Percentiles rank a stretch among this genome's conserved stretches.
phyloP scores from a whole-genome alignment of 345 rosid genomes.

The Dipteronia sinensis region DNA sequence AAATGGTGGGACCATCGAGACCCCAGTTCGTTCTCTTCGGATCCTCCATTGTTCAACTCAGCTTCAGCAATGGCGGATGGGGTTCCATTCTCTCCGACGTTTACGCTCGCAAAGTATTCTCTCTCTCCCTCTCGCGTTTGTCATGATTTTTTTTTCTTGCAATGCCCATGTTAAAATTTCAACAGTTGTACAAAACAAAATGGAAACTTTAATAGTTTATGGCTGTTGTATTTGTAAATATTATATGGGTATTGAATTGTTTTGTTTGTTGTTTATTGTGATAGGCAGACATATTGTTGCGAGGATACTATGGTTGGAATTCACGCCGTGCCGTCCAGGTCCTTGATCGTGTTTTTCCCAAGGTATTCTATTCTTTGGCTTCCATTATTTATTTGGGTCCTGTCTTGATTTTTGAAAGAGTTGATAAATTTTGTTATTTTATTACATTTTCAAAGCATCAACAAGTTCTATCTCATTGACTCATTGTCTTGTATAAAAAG shows the following conservation, averaged over 20 bases:
- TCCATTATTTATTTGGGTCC: not conserved
- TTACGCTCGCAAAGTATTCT: conserved; percentile 80
- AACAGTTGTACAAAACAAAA: too few relatives aligned
- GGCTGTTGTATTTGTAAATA: not conserved
- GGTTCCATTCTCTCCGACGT: conserved; percentile 86
- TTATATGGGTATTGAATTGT: conserved; percentile 1
- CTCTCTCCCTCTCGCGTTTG: not conserved
- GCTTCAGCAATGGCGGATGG: conserved; percentile 95
- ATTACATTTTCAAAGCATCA: not conserved
- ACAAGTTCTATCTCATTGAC: too few relatives aligned
- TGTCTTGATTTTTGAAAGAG: not conserved
- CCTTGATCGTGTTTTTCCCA: conserved; percentile 81
- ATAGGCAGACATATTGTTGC: conserved; percentile 83
- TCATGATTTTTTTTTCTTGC: too few relatives aligned
- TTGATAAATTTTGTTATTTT: not conserved
- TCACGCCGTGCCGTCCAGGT: conserved; percentile 85
- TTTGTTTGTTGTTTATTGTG: not conserved
- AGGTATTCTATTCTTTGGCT: conserved; percentile 43
- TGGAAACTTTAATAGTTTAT: not conserved
- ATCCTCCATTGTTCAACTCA: conserved; percentile 93
- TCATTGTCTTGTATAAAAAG: not conserved
- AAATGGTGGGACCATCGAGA: conserved; percentile 82
- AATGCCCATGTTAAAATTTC: too few relatives aligned
- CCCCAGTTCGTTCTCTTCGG: conserved; percentile 96
- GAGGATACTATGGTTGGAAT: conserved; percentile 96